Percentiles rank a stretch among this genome's conserved stretches.
Evolutionary conservation across 768 basidiomycete species (phyloP).

Genomic region (Auriscalpium orientale): DNA sequence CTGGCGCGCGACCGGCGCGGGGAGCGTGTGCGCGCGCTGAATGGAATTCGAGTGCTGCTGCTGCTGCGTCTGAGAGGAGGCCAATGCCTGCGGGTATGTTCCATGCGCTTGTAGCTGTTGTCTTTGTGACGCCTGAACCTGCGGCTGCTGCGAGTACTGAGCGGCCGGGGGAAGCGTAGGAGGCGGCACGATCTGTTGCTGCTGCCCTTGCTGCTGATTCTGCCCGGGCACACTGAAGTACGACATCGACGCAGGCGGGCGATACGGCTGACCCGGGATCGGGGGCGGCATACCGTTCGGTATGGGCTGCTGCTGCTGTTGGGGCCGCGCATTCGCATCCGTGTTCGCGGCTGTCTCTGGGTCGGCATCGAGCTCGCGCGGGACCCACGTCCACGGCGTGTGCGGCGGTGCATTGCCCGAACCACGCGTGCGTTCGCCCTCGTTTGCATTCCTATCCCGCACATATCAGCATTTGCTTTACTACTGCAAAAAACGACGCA

Average conservation of each 20-base stretch:
- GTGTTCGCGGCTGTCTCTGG: conserved; percentile 16
- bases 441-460: background rate
- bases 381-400: conserved; percentile 73
- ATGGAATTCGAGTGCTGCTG: background rate
- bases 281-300: background rate
- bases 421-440: background rate
- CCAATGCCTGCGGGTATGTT: background rate
- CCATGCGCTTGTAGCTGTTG: too few relatives aligned
- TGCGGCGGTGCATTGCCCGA: conserved; percentile 26
- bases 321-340: conserved; percentile 5
- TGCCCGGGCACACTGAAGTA: conserved; percentile 1
- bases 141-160: conserved; percentile 1
- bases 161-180: conserved; percentile 1
- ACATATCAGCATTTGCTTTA: too few relatives aligned
- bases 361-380: conserved; percentile 36
- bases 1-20: conserved; percentile 17
- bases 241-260: background rate
- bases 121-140: background rate
- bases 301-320: conserved; percentile 13
- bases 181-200: conserved; percentile 1
- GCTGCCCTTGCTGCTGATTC: background rate
- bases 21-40: conserved; percentile 9
- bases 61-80: background rate
- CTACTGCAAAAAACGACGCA: conserved; percentile 25
- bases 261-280: background rate